Percentiles rank a stretch among this genome's conserved stretches.
Conservation (phyloP, 148 eudicot genomes). For the Vaccinium vitisidaea region DNA sequence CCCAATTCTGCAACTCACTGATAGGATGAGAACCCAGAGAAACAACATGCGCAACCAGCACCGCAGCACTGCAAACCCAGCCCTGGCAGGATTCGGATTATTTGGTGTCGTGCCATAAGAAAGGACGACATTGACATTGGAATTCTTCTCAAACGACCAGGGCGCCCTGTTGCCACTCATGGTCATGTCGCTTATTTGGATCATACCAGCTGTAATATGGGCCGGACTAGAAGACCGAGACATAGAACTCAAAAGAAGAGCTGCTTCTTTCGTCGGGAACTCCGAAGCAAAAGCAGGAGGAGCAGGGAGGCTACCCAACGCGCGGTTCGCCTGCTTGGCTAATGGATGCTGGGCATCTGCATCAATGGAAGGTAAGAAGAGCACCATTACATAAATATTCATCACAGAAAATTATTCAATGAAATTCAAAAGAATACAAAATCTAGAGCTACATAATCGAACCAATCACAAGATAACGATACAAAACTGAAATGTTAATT, state of each 20-base stretch:
- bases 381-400: background rate
- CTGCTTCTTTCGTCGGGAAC: conserved; percentile 62
- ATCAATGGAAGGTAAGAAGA: conserved; percentile 3
- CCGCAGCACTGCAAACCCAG: conserved; percentile 35
- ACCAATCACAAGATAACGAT: background rate
- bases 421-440: background rate
- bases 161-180: conserved; percentile 23
- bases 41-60: conserved; percentile 50
- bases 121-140: conserved; percentile 48
- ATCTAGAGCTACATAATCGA: background rate
- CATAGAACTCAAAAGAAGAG: conserved; percentile 45
- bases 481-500: background rate
- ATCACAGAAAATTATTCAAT: background rate
- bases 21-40: conserved; percentile 51
- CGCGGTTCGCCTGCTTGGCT: conserved; percentile 48
- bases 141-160: conserved; percentile 53
- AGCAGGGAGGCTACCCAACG: conserved; percentile 66
- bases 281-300: conserved; percentile 88
- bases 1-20: conserved; percentile 60
- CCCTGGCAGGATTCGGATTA: conserved; percentile 36
- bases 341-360: conserved; percentile 59
- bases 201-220: conserved; percentile 73
- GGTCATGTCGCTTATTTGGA: conserved; percentile 32
- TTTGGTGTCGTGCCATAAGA: conserved; percentile 54
- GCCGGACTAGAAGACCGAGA: conserved; percentile 52